Base-by-base conservation (phyloP, 345 rosid genomes). In the Lepidium didymum region DNA sequence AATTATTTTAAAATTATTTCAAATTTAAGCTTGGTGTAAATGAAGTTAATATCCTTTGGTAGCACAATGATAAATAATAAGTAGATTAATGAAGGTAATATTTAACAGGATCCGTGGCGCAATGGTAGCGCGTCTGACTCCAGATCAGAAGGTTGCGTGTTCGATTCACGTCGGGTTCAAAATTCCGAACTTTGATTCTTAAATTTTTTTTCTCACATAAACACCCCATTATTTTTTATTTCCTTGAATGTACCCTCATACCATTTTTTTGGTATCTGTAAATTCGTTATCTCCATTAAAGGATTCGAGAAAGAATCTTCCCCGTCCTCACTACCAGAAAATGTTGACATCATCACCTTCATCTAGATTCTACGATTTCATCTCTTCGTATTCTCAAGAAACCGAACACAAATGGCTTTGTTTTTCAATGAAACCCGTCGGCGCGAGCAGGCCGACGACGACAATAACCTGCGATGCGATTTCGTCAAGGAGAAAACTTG, bases 101-200 rank as follows among this genome's bases (percentile, higher is more conserved):
- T 0, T 0, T 6, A 67, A 56, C n/a, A n/a, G 93, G 97, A 86
- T 84, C 86, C 82, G 90, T 85, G 94, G 96, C 92, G 90, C 96
- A 91, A 91, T 86, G 97, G 90, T 87, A n/a, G n/a, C n/a, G n/a
- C n/a, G n/a, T n/a, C n/a, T n/a, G n/a, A n/a, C n/a, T n/a, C n/a
- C n/a, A n/a, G n/a, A n/a, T n/a, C n/a, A n/a, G n/a, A n/a, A n/a
- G n/a, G n/a, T n/a, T n/a, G 92, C 90, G 88, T 84, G 91, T 83
- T 91, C 88, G 90, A 88, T 88, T 88, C 83, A 86, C 85, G 88
- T 86, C 86, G 85, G 90, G 91, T 88, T 91, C 68, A 33, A 62
- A 21, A 4, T 8, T 36, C 57, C 46, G 25, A 49, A 6, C 14
- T n/a, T 7, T 2, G 42, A 31, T 73, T 67, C 67, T 56, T 0